Evolutionary conservation across 345 rosid genomes (phyloP), one percentile per base, ranked within the genome.

Genomic region (Eucalyptus pauciflora): DNA sequence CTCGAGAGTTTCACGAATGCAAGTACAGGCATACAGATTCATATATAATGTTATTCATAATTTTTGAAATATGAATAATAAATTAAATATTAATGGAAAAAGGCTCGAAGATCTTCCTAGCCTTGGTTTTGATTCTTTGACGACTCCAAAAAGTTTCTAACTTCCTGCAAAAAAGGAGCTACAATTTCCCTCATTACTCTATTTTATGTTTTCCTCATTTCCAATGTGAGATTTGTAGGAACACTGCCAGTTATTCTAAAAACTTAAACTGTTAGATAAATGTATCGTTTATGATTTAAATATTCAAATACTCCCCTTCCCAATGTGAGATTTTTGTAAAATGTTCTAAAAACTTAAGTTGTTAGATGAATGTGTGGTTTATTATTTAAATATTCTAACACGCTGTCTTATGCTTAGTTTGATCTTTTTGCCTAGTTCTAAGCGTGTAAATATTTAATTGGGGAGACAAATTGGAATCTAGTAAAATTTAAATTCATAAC

Each of bases 231-330:
- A 52, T 52, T 52, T 20, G 58, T 52, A 25, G 2, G 25, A 52
- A 20, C 5, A 52, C 0, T 8, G 58, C 10, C 0, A 7, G 2
- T 52, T 52, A 52, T 52, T 52, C 0, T 52, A 52, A 52, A 52
- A 52, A 3, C 4, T 52, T 52, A 52, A 52, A 52, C 10, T 52
- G 3, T 52, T 52, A 52, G 24, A 52, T 52, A 18, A 52, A 52
- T 52, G 24, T 18, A 4, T 52, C 0, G 10, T 52, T 52, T 52
- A 52, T 52, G 7, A 52, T 7, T 52, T 52, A 18, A 52, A 18
- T 7, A 18, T 52, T 52, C 5, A 52, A 52, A 52, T 52, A 52
- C 25, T 52, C 25, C 25, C 2, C 2, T 52, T 52, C 25, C 58
- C 25, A 52, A 52, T 52, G 25, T 8, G 58, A 20, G 58, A 20